Evolutionary conservation across 768 basidiomycete species (phyloP).

Genomic region (Sporobolomyces roseus): DNA sequence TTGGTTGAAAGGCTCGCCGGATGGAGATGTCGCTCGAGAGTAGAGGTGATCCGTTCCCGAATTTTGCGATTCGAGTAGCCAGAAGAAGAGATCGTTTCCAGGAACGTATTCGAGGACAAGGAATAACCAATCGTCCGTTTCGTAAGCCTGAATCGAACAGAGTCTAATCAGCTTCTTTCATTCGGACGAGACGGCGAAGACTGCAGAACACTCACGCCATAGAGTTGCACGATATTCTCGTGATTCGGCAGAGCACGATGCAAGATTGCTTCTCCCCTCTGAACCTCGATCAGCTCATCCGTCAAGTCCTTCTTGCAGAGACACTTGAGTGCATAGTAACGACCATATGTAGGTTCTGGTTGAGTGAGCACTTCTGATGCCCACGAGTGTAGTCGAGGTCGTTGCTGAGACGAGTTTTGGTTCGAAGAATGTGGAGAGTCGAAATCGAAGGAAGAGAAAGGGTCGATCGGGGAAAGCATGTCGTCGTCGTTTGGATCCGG

Average conservation of each 20-base stretch:
- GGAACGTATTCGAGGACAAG: constrained; percentile 93
- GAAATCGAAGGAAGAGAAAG: constrained; percentile 30
- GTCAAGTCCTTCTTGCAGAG: constrained; percentile 90
- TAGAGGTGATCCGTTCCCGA: constrained; percentile 36
- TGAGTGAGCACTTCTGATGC: constrained; percentile 48
- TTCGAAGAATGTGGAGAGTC: constrained; percentile 3
- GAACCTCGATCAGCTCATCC: constrained; percentile 77
- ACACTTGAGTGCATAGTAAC: constrained; percentile 92
- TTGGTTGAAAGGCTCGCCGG: constrained; percentile 4
- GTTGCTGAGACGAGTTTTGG: constrained; percentile 1
- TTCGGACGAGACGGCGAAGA: background rate
- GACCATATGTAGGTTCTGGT: constrained; percentile 53
- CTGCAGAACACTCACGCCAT: constrained; percentile 53
- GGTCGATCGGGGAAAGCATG: constrained; percentile 41
- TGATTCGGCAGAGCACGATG: constrained; percentile 88
- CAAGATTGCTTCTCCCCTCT: constrained; percentile 90
- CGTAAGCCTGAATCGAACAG: constrained; percentile 59
- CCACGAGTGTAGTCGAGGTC: constrained; percentile 34
- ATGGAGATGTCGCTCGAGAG: constrained; percentile 43
- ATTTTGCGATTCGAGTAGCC: constrained; percentile 91
- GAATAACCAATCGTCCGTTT: constrained; percentile 84
- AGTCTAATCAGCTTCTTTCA: too few species aligned
- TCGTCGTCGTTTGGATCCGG: constrained; percentile 29
- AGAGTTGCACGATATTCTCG: constrained; percentile 89
- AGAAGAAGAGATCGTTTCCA: constrained; percentile 96